phyloP scores from a whole-genome alignment of 768 basidiomycete genomes.

The Leucogyrophana mollusca region DNA sequence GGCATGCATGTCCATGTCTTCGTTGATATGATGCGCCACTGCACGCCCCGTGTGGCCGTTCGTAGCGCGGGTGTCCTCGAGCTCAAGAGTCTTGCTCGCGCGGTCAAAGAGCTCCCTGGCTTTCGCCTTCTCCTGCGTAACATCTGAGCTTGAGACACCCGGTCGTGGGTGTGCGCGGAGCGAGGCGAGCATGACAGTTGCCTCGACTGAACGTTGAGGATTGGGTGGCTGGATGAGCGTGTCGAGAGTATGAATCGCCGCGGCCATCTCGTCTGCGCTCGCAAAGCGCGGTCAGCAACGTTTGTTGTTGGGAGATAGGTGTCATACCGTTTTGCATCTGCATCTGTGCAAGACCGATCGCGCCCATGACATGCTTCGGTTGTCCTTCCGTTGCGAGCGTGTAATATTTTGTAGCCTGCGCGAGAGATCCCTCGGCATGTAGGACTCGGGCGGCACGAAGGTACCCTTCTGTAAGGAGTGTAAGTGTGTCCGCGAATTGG shows the following conservation, averaged over 20 bases:
- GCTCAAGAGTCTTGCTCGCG: conserved; percentile 62
- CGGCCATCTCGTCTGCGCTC: conserved; percentile 71
- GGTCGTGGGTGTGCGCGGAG: conserved; percentile 82
- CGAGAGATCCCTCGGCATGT: conserved; percentile 66
- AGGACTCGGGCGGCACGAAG: conserved; percentile 78
- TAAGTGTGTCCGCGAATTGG: conserved; percentile 88
- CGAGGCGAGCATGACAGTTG: conserved; percentile 85
- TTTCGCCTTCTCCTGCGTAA: conserved; percentile 63
- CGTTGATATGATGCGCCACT: conserved; percentile 53
- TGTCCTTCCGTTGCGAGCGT: conserved; percentile 63
- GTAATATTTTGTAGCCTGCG: conserved; percentile 72
- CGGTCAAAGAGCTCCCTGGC: conserved; percentile 85
- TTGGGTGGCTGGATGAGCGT: conserved; percentile 68
- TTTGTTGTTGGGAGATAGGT: neutral
- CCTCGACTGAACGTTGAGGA: conserved; percentile 71
- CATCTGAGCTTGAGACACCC: conserved; percentile 72
- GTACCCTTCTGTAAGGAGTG: conserved; percentile 84
- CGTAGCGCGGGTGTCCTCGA: conserved; percentile 52
- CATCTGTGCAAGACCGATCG: conserved; percentile 84
- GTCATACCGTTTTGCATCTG: conserved; percentile 77
- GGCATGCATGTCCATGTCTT: conserved; percentile 86
- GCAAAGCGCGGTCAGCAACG: conserved; percentile 2
- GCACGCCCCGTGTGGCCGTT: conserved; percentile 29
- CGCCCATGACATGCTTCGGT: conserved; percentile 73
- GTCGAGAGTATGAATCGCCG: conserved; percentile 84